Percentiles rank a stretch among this genome's conserved stretches.
Conservation (phyloP, 345 rosid species). For the Murraya koenigii region DNA sequence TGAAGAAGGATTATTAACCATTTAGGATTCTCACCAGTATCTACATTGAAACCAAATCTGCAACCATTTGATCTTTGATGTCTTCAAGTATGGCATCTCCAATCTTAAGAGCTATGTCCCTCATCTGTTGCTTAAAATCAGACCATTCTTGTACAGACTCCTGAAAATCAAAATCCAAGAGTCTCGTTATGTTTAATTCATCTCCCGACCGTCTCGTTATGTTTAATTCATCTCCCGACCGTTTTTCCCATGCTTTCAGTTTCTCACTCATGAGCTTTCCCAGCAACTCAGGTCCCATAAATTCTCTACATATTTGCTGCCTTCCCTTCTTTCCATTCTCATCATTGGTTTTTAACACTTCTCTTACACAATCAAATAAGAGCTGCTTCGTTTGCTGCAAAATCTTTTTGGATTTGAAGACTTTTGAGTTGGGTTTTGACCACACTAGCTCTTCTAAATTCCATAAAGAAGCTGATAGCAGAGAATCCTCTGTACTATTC, state of each 20-base stretch:
- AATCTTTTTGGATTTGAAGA: constrained; percentile 28
- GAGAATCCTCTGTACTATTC: constrained; percentile 31
- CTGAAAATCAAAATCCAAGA: constrained; percentile 23
- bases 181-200: constrained; percentile 19
- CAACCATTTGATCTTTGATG: constrained; percentile 27
- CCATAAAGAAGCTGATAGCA: constrained; percentile 39
- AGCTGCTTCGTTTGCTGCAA: constrained; percentile 47
- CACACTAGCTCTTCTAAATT: constrained; percentile 25
- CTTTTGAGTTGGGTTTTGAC: constrained; percentile 4
- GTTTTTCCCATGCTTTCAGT: constrained; percentile 27
- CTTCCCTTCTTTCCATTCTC: constrained; percentile 11
- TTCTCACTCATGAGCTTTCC: constrained; percentile 34
- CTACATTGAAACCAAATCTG: constrained; percentile 20
- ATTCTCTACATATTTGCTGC: constrained; percentile 1
- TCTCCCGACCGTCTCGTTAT: constrained; percentile 16
- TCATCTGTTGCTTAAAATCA: constrained; percentile 15
- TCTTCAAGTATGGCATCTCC: constrained; percentile 45
- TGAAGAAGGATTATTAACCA: not conserved
- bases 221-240: constrained; percentile 24
- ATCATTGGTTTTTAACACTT: constrained; percentile 29
- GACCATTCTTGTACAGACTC: constrained; percentile 40
- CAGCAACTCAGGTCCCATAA: constrained; percentile 26
- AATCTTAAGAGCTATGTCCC: constrained; percentile 26
- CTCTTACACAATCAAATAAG: constrained; percentile 47
- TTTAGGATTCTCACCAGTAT: not conserved